These are phyloP conservation scores for Peterozyma xylosa DNA, from an alignment of 805 yeast species.

Conservation along the genomic window DNA sequence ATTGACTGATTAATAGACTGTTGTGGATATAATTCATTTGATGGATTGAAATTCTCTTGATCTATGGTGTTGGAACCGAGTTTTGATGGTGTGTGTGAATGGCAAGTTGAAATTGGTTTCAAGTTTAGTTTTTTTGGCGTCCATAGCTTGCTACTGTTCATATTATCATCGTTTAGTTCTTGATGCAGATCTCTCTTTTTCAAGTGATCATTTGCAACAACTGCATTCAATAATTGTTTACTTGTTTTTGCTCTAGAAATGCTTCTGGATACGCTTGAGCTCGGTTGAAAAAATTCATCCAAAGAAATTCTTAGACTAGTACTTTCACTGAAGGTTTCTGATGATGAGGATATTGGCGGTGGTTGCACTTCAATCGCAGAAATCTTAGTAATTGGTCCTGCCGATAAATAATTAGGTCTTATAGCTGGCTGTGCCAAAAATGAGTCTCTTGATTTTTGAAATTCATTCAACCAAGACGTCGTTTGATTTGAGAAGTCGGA, in stretches of 20 bases:
- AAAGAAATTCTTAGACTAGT: too few relatives aligned
- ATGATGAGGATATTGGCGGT: too few relatives aligned
- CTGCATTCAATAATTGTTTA: conserved; percentile 6
- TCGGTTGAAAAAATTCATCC: too few relatives aligned
- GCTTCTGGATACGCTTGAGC: background rate
- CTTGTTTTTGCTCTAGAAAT: conserved; percentile 2
- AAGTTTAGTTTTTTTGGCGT: background rate
- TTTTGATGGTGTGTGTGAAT: background rate
- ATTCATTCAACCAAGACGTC: too few relatives aligned
- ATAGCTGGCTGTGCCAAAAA: too few relatives aligned
- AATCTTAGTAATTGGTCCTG: too few relatives aligned
- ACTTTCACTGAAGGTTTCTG: too few relatives aligned
- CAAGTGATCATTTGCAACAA: conserved; percentile 3
- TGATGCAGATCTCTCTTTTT: background rate
- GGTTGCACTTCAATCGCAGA: too few relatives aligned
- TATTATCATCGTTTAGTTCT: too few relatives aligned
- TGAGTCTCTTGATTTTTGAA: too few relatives aligned
- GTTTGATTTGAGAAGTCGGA: too few relatives aligned
- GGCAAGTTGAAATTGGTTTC: background rate
- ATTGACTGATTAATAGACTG: background rate
- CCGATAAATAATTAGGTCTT: too few relatives aligned
- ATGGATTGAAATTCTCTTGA: background rate
- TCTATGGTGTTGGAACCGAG: background rate
- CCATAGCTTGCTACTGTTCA: background rate
- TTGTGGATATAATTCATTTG: background rate